Conservation (phyloP, 2,329 filamentous ascomycete genomes). For the Pseudofabraea citricarpa region DNA sequence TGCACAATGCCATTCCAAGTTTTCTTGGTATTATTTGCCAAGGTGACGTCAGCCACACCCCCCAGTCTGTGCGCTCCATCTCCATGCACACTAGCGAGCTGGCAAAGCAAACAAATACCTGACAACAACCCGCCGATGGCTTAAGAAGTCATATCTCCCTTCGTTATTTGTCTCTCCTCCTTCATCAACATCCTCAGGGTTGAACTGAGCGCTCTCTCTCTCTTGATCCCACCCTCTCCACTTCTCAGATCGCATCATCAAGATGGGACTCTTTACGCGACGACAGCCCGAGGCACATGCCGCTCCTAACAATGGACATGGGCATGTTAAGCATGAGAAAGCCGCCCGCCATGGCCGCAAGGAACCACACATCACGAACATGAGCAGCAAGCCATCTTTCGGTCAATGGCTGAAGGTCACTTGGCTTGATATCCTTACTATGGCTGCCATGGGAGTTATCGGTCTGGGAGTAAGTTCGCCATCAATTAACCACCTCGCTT, state of each 20-base stretch:
- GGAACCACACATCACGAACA: slow-evolving; percentile 26
- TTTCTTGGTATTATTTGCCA: too few species aligned
- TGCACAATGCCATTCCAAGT: too few species aligned
- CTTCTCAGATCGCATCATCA: slow-evolving; percentile 1
- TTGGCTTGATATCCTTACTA: slow-evolving; percentile 63
- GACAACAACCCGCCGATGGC: too few species aligned
- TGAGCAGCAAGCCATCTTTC: slow-evolving; percentile 52
- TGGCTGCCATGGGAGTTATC: slow-evolving; percentile 59
- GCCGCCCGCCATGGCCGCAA: slow-evolving; percentile 8
- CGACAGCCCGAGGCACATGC: slow-evolving; percentile 8
- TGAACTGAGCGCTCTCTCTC: background rate
- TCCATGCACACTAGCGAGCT: too few species aligned
- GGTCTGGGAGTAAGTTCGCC: slow-evolving; percentile 55
- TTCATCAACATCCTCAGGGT: background rate
- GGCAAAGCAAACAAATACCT: too few species aligned
- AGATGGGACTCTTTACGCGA: slow-evolving; percentile 18
- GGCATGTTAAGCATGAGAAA: slow-evolving; percentile 11
- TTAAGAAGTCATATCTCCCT: too few species aligned
- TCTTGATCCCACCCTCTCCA: background rate
- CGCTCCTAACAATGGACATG: slow-evolving; percentile 7
- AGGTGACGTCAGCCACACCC: too few species aligned
- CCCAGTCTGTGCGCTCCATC: too few species aligned
- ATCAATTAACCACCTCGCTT: background rate
- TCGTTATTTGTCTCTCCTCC: too few species aligned
- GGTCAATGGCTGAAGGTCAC: slow-evolving; percentile 67